Conservation (phyloP, 768 basidiomycete genomes). For the Fistulinella prunicolor region DNA sequence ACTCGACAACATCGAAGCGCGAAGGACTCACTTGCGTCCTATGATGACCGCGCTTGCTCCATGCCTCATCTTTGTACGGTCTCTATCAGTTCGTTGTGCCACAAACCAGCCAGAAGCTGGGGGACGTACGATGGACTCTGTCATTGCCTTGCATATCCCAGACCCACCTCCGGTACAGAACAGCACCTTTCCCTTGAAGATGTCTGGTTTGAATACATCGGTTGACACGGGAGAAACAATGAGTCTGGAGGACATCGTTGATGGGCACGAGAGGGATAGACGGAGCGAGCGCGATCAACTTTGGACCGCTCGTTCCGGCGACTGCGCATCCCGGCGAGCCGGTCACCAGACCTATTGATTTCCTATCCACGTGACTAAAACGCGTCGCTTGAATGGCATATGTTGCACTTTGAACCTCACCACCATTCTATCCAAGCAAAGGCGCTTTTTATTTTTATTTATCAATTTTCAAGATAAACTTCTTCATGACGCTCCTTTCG, state of each 20-base stretch:
- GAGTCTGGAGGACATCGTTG: constrained; percentile 36
- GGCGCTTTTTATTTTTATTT: too few species aligned
- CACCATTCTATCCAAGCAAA: too few species aligned
- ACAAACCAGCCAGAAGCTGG: too few species aligned
- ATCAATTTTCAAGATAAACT: neutral
- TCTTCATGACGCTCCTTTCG: constrained; percentile 22
- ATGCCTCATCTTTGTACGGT: constrained; percentile 84
- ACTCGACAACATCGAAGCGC: neutral
- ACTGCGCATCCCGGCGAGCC: too few species aligned
- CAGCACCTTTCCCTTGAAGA: constrained; percentile 89
- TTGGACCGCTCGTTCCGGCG: too few species aligned
- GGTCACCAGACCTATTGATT: too few species aligned
- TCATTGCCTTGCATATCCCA: constrained; percentile 91
- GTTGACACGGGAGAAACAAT: constrained; percentile 47
- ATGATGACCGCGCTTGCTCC: constrained; percentile 81
- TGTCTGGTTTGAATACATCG: constrained; percentile 66
- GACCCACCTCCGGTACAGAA: constrained; percentile 92
- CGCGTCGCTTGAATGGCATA: constrained; percentile 4
- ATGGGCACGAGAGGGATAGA: neutral
- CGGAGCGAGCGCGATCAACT: too few species aligned
- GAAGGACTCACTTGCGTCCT: constrained; percentile 70
- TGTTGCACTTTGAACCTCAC: too few species aligned
- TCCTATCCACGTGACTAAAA: constrained; percentile 19
- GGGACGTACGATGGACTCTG: constrained; percentile 67
- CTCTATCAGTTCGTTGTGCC: too few species aligned